Base-by-base conservation (phyloP, 306 rosid species). In the Fragaria nilgerrensis region DNA sequence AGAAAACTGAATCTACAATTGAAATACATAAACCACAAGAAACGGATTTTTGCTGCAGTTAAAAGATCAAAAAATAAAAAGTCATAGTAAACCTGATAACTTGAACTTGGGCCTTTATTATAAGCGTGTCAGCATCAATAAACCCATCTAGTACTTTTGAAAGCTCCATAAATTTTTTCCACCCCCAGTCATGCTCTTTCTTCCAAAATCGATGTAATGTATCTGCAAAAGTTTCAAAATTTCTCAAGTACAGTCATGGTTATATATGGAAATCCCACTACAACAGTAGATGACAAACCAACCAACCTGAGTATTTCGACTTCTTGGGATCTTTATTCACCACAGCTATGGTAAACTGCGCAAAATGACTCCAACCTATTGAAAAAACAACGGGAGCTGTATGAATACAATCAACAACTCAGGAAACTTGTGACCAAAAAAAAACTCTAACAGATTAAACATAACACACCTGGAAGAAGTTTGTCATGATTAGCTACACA, bases 151-250 rank as follows among this genome's bases (percentile, higher is more conserved):
- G 81, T 73, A 96, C 98, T 90, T 96, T 93, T 20, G 99, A 87
- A 73, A 91, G 89, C 89, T 96, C 99, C 99, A 93, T 96, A 79
- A 96, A 96, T 81, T 96, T 96, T 79, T 96, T 96, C 99, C 99
- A 96, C 68, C 99, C 99, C 99, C 99, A 96, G 81, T 96, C 99
- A 77, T 96, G 99, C 84, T 96, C 99, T 88, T 96, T 96, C 94
- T 96, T 96, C 98, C 99, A 96, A 82, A 96, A 96, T 36, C 99
- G 96, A 84, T 96, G 99, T 77, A 96, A 87, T 22, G 99, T 96
- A 85, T 96, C 99, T 96, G 89, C 79, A 79, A 83, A 85, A 27
- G 68, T 27, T 73, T 77, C 73, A 50, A 50, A 39, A 61, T 44
- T 20, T 70, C 49, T 83, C 58, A 81, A 78, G 50, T 77, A 16